These are phyloP conservation scores for Ascocoryne sarcoides DNA, from an alignment of 2,329 filamentous ascomycete species.

Conservation along the genomic window DNA sequence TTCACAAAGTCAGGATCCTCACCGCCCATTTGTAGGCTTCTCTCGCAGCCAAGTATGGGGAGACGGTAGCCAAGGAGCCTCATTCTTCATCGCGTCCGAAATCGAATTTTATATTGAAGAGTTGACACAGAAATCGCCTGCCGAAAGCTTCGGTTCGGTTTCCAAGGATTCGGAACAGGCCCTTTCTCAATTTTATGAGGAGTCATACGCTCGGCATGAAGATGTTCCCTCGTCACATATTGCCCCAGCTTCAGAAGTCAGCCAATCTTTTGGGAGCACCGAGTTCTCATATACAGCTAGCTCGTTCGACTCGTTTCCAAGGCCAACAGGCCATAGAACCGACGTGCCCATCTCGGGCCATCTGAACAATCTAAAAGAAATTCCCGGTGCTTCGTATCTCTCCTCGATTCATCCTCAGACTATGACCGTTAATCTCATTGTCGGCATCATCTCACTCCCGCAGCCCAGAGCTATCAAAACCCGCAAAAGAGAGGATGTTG, in stretches of 20 bases:
- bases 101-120: constrained; percentile 26
- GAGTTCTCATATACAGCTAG: constrained; percentile 25
- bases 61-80: constrained; percentile 27
- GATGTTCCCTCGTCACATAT: constrained; percentile 56
- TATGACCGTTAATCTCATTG: constrained; percentile 74
- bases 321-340: constrained; percentile 20
- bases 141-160: constrained; percentile 6
- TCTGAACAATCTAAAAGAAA: constrained; percentile 55
- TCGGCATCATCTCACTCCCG: constrained; percentile 64
- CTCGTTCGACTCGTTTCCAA: constrained; percentile 30
- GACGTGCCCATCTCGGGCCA: constrained; percentile 26
- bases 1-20: constrained; percentile 36
- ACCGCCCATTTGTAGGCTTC: constrained; percentile 38
- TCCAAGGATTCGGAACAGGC: constrained; percentile 25
- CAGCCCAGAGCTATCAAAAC: constrained; percentile 61
- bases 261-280: constrained; percentile 24
- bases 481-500: constrained; percentile 49
- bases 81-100: constrained; percentile 41
- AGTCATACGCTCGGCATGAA: constrained; percentile 66
- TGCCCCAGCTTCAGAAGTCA: constrained; percentile 17
- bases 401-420: constrained; percentile 66
- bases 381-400: constrained; percentile 61
- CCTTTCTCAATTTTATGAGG: constrained; percentile 63
- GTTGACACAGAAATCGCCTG: constrained; percentile 7
- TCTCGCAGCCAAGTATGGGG: constrained; percentile 39